Evolutionary conservation across 2,329 filamentous ascomycete genomes (phyloP).

Genomic region (Neurospora sp.): DNA sequence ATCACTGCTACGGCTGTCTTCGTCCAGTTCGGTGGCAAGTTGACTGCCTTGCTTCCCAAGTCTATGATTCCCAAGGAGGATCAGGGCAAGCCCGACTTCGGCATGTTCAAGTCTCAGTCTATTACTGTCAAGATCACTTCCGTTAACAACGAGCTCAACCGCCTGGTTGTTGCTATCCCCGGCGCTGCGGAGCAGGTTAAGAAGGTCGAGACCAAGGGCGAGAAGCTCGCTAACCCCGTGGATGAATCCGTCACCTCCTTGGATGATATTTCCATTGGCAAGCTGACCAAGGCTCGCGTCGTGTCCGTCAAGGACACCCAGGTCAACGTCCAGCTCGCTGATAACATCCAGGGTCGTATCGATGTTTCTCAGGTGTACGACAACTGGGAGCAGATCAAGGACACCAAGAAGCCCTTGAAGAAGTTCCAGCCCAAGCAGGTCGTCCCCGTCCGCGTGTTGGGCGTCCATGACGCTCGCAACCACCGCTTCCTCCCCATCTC

Average conservation of each 20-base stretch:
- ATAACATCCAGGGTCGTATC: conserved; percentile 84
- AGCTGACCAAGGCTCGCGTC: conserved; percentile 65
- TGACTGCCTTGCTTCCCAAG: conserved; percentile 74
- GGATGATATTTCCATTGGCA: conserved; percentile 67
- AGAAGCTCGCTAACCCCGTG: conserved; percentile 38
- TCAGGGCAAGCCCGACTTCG: conserved; percentile 62
- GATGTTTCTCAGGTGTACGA: conserved; percentile 89
- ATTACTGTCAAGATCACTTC: conserved; percentile 63
- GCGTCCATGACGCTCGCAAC: conserved; percentile 80
- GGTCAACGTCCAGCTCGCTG: conserved; percentile 79
- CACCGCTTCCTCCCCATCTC: conserved; percentile 88
- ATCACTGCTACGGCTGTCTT: conserved; percentile 75
- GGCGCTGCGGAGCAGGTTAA: conserved; percentile 35
- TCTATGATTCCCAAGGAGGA: conserved; percentile 65
- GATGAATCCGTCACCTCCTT: conserved; percentile 54
- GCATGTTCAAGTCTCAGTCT: conserved; percentile 66
- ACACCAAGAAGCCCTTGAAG: conserved; percentile 71
- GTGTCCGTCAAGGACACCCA: conserved; percentile 85
- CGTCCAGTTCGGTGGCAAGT: conserved; percentile 71
- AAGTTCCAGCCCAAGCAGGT: conserved; percentile 63
- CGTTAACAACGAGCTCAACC: conserved; percentile 58
- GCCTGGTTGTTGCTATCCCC: conserved; percentile 51
- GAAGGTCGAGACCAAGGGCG: conserved; percentile 27
- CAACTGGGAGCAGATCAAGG: conserved; percentile 73
- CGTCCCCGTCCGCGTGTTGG: conserved; percentile 68